Evolutionary conservation across 306 rosid genomes (phyloP).

Genomic region (Vigna trinervia): DNA sequence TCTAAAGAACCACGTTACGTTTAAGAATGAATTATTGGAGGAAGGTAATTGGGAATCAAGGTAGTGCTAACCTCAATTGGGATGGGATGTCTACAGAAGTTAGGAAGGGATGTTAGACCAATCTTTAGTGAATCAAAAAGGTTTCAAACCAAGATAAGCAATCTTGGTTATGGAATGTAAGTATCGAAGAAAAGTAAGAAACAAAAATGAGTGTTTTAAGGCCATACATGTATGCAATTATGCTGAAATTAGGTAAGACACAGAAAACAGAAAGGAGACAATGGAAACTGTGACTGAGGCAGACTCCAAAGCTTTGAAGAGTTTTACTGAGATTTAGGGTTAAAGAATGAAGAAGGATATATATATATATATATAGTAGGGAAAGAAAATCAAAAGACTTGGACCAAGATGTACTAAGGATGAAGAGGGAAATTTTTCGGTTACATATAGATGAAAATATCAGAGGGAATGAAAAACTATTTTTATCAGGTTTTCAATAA

Average conservation of each 20-base stretch:
- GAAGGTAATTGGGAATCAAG: constrained; percentile 14
- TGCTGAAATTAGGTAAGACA: not conserved
- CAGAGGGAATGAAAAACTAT: not conserved
- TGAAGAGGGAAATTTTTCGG: not conserved
- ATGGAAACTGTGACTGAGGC: not conserved
- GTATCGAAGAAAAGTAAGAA: not conserved
- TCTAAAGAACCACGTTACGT: too few species aligned
- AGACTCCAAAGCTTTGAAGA: not conserved
- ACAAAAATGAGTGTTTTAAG: not conserved
- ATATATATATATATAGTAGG: not conserved
- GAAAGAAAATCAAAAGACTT: not conserved
- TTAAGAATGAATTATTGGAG: not conserved
- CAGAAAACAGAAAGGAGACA: not conserved
- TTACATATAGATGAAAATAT: not conserved
- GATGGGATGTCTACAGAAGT: not conserved
- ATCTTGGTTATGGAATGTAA: not conserved
- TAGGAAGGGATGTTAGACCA: too few species aligned
- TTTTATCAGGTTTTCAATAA: not conserved
- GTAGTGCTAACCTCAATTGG: not conserved
- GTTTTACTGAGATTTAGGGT: not conserved
- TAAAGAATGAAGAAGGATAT: not conserved
- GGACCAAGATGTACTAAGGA: not conserved
- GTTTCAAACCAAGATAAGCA: too few species aligned
- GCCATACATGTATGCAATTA: not conserved
- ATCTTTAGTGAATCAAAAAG: too few species aligned